Evolutionary conservation across 345 rosid species (phyloP).

Genomic region (Melaleuca alternifolia): DNA sequence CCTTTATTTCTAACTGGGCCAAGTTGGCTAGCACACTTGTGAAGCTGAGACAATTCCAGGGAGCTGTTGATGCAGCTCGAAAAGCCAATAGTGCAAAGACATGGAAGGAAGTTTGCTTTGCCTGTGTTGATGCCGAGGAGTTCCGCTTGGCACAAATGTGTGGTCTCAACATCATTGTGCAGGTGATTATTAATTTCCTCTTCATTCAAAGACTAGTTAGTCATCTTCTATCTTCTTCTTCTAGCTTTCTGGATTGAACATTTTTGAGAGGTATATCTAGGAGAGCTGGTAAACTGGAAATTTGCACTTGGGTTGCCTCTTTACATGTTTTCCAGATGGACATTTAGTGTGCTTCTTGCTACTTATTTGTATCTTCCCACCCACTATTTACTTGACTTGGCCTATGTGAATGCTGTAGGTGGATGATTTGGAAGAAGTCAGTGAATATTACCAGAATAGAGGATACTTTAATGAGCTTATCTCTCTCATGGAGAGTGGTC

Average conservation of each 20-base stretch:
- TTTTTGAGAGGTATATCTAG: background rate
- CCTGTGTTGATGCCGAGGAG: constrained; percentile 98
- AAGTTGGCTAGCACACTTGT: constrained; percentile 93
- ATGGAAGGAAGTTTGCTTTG: constrained; percentile 99
- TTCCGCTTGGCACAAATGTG: constrained; percentile 95
- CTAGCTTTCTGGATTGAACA: background rate
- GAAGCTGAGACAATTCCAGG: constrained; percentile 89
- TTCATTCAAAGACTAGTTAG: background rate
- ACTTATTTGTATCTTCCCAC: background rate
- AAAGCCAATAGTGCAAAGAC: constrained; percentile 98
- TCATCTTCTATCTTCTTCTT: background rate
- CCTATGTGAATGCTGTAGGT: constrained; percentile 32
- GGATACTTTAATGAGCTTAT: constrained; percentile 86
- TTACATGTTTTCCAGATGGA: background rate
- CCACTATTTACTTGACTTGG: background rate
- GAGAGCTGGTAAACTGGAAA: background rate
- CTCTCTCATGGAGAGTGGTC: constrained; percentile 97
- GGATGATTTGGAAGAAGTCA: constrained; percentile 92
- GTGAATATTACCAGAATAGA: constrained; percentile 89
- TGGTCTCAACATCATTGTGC: constrained; percentile 88
- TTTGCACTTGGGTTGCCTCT: background rate
- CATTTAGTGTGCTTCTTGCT: background rate
- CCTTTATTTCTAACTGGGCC: constrained; percentile 98
- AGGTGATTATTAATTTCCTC: constrained; percentile 27
- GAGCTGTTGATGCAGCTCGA: constrained; percentile 98